Conservation (phyloP, 805 yeast genomes). For the Candida sphagnicola region DNA sequence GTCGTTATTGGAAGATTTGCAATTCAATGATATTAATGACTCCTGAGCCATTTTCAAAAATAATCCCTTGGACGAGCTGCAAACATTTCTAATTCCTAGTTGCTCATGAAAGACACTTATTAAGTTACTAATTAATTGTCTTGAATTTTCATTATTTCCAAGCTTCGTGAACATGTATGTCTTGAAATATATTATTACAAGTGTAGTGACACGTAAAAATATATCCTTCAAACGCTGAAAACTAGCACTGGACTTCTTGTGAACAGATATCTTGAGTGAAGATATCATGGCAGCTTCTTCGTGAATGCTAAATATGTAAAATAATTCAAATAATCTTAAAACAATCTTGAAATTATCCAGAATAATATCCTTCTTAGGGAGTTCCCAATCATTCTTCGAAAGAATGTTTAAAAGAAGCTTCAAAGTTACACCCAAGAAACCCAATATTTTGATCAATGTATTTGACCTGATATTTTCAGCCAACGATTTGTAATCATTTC, state of each 20-base stretch:
- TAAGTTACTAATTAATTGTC: constrained; percentile 27
- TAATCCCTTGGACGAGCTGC: constrained; percentile 60
- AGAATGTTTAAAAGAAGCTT: constrained; percentile 28
- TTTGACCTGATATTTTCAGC: constrained; percentile 33
- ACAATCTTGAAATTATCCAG: constrained; percentile 16
- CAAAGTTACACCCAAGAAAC: constrained; percentile 51
- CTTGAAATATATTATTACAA: constrained; percentile 35
- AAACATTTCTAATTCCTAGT: constrained; percentile 64
- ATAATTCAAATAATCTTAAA: constrained; percentile 33
- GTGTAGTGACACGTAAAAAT: constrained; percentile 32
- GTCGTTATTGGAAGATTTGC: constrained; percentile 50
- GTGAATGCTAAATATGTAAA: constrained; percentile 48
- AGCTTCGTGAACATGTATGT: not conserved
- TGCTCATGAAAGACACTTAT: constrained; percentile 67
- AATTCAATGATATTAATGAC: constrained; percentile 38
- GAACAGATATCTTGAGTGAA: constrained; percentile 36
- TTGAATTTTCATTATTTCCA: not conserved
- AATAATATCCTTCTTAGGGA: constrained; percentile 5
- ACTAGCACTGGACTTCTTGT: constrained; percentile 38
- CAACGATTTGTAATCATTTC: constrained; percentile 14
- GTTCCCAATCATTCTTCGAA: constrained; percentile 29
- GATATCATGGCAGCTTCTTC: constrained; percentile 47
- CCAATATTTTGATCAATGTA: constrained; percentile 46
- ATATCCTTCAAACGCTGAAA: constrained; percentile 45
- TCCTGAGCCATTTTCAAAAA: constrained; percentile 60